A percentile compares a stretch with the other conserved stretches of the same genome.
Evolutionary conservation across 2,329 filamentous ascomycete species (phyloP).

Genomic region (Onygena corvina): DNA sequence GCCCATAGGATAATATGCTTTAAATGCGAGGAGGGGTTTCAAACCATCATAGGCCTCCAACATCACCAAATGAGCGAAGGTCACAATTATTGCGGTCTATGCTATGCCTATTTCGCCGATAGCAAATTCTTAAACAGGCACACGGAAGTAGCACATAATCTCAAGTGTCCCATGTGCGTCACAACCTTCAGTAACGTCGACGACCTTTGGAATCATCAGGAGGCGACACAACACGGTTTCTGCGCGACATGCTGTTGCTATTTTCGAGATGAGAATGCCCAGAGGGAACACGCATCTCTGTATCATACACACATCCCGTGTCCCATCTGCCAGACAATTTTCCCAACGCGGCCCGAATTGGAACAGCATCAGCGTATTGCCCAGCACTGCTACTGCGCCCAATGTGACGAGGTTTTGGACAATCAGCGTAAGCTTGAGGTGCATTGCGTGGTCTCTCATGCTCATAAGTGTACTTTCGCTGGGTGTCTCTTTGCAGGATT

Average conservation of each 20-base stretch:
- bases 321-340: background rate
- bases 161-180: constrained; percentile 11
- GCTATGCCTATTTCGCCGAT: constrained; percentile 14
- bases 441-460: background rate
- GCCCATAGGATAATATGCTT: constrained; percentile 11
- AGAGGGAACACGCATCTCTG: constrained; percentile 8
- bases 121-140: constrained; percentile 8
- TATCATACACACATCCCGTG: background rate
- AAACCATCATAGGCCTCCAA: constrained; percentile 12
- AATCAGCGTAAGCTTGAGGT: background rate
- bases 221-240: constrained; percentile 10
- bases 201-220: constrained; percentile 11
- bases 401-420: background rate
- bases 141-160: constrained; percentile 11
- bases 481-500: constrained; percentile 6
- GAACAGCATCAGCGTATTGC: background rate
- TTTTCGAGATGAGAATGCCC: constrained; percentile 8
- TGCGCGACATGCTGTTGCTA: constrained; percentile 14
- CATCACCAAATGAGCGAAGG: constrained; percentile 14
- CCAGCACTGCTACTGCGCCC: background rate
- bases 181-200: constrained; percentile 2
- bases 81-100: constrained; percentile 15
- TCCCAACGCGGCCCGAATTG: background rate
- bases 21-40: constrained; percentile 11
- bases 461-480: constrained; percentile 4